Evolutionary conservation across 2,329 filamentous ascomycete genomes (phyloP), one percentile per base, ranked within the genome.

Genomic region (Aspergillus uvarum): DNA sequence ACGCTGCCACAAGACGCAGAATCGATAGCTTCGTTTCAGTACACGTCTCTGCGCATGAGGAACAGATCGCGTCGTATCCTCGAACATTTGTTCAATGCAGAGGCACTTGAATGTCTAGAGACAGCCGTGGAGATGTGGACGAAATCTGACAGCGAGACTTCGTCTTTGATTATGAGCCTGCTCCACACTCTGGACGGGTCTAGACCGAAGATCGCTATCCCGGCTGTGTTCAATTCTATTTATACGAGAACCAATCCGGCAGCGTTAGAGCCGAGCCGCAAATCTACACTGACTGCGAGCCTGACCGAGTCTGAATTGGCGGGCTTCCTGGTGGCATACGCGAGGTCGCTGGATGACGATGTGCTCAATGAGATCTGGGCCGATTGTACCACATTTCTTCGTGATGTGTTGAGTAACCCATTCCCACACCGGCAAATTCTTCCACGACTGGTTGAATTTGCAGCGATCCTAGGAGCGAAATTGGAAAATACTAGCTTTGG

Each of bases 341-440:
- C 92, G 0, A 86, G 86, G 31, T 95, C 93, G 0, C 82, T 98
- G 12, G 95, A 99, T 70, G 95, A 99, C 69, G 95, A 99, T 79
- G 90, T 95, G 16, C 94, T 97, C 84, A 95, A 99, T 69, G 95
- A 99, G 76, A 96, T 99, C 52, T 99, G 95, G 95, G 84, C 88
- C 47, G 94, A 99, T 72, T 99, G 94, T 74, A 92, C 93, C 69
- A 86, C 89, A 0, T 99, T 99, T 74, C 76, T 98, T 61, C 89
- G 88, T 64, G 96, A 99, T 72, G 85, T 99, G 29, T 82, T 99
- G 29, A 87, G 89, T 24, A 99, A 99, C 70, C 96, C 95, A 1
- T 92, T 99, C 70, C 95, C 95, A 2, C 94, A 99, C 77, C 85
- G 95, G 58, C 93, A 97, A 71, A 94, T 93, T 7, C 77, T 99